Evolutionary conservation across 257 asterid species (phyloP).

Genomic region (Jaltomata sinuosa): DNA sequence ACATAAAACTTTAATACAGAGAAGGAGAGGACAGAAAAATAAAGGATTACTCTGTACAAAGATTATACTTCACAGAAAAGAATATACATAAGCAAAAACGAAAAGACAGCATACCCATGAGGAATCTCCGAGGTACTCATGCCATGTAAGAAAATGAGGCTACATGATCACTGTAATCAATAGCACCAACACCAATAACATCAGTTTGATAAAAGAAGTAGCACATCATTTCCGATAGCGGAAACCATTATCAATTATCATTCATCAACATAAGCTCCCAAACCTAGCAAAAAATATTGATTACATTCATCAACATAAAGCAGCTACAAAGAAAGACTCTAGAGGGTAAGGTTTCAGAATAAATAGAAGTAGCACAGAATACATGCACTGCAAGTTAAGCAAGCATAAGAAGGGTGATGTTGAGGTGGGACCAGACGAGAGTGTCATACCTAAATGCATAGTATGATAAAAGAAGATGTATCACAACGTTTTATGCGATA

Average conservation of each 20-base stretch:
- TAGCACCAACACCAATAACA: conserved; percentile 98
- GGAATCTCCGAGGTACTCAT: conserved; percentile 99
- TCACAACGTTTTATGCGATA: background rate
- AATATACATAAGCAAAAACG: background rate
- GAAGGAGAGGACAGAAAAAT: background rate
- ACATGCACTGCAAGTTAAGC: background rate
- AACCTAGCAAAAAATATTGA: conserved; percentile 32
- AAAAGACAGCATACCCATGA: conserved; percentile 59
- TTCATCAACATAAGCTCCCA: no score
- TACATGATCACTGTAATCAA: conserved; percentile 92
- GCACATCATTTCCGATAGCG: conserved; percentile 96
- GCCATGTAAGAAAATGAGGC: conserved; percentile 99
- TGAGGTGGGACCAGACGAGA: background rate
- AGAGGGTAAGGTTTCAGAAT: background rate
- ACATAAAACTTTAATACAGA: background rate
- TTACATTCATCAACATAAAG: background rate
- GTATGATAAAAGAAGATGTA: background rate
- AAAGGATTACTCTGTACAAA: background rate
- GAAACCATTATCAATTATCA: no score
- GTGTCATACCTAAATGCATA: background rate
- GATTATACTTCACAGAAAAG: background rate
- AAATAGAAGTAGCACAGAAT: background rate
- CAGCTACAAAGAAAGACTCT: background rate
- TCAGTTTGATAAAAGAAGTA: conserved; percentile 99
- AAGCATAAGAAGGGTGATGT: background rate